phyloP scores from a whole-genome alignment of 305 asterid species.

The Euphrasia arctica region DNA sequence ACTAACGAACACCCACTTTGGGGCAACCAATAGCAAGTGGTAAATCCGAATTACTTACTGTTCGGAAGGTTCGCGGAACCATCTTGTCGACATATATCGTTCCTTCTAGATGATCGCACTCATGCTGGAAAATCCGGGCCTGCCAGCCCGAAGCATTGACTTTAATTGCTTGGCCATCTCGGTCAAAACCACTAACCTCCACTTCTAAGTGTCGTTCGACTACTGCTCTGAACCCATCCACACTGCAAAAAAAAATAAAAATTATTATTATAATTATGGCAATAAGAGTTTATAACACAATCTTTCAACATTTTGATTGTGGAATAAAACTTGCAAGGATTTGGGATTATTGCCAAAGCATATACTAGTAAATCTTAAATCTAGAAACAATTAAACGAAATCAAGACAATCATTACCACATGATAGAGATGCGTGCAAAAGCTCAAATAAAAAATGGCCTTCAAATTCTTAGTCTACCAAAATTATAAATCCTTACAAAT shows the following conservation, averaged over 20 bases:
- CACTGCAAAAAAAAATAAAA: conserved; percentile 34
- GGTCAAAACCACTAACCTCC: conserved; percentile 73
- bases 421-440: too few relatives aligned
- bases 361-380: too few relatives aligned
- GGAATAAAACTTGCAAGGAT: background rate
- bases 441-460: too few relatives aligned
- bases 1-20: conserved; percentile 48
- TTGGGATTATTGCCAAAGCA: background rate
- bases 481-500: too few relatives aligned
- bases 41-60: conserved; percentile 60
- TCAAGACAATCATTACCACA: background rate
- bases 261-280: too few relatives aligned
- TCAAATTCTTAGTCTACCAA: too few relatives aligned
- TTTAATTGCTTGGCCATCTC: conserved; percentile 60
- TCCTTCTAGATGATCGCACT: conserved; percentile 89
- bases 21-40: conserved; percentile 82
- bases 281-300: background rate
- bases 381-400: background rate
- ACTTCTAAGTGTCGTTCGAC: conserved; percentile 82
- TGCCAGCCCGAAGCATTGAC: conserved; percentile 94
- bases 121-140: conserved; percentile 91
- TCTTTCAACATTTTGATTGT: background rate
- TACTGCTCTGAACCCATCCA: conserved; percentile 85
- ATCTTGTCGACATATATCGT: conserved; percentile 83
- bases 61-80: conserved; percentile 77